phyloP scores from a whole-genome alignment of 1,139 yeast species.

The Dujonia santamariae region DNA sequence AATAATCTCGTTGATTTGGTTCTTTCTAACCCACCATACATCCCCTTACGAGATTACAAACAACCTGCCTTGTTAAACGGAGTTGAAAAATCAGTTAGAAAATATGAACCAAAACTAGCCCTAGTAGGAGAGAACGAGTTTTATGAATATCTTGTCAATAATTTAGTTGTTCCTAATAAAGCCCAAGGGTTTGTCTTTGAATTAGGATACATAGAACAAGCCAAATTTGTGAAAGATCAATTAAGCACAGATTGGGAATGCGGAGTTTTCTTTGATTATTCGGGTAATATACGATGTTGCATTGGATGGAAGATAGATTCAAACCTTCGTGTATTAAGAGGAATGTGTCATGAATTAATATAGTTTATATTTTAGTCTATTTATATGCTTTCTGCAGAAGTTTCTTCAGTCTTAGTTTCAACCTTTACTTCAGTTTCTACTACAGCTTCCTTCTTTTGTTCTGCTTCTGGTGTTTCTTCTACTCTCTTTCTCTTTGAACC shows the following conservation, averaged over 20 bases:
- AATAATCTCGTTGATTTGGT: constrained; percentile 41
- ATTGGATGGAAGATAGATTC: constrained; percentile 28
- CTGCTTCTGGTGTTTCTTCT: constrained; percentile 6
- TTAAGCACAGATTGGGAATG: constrained; percentile 23
- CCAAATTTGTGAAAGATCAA: constrained; percentile 17
- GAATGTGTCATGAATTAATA: constrained; percentile 1
- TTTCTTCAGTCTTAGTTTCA: constrained; percentile 8
- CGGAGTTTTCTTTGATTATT: constrained; percentile 26
- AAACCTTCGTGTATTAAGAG: neutral
- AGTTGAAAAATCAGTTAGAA: constrained; percentile 58
- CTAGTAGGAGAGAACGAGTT: constrained; percentile 74
- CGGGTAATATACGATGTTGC: constrained; percentile 35
- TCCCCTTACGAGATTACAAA: constrained; percentile 47
- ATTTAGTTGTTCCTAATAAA: constrained; percentile 32
- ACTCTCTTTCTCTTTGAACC: constrained; percentile 38
- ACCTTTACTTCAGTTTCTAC: constrained; percentile 7
- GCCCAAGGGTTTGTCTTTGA: constrained; percentile 45
- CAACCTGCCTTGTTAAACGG: constrained; percentile 27
- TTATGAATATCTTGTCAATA: constrained; percentile 52
- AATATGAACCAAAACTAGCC: constrained; percentile 76
- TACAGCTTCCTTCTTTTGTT: constrained; percentile 5
- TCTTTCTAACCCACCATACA: constrained; percentile 89
- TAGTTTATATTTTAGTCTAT: neutral
- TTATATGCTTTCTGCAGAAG: constrained; percentile 1
- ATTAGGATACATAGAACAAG: constrained; percentile 38